phyloP scores from a whole-genome alignment of 306 rosid genomes.

The Cucurbita moschata region DNA sequence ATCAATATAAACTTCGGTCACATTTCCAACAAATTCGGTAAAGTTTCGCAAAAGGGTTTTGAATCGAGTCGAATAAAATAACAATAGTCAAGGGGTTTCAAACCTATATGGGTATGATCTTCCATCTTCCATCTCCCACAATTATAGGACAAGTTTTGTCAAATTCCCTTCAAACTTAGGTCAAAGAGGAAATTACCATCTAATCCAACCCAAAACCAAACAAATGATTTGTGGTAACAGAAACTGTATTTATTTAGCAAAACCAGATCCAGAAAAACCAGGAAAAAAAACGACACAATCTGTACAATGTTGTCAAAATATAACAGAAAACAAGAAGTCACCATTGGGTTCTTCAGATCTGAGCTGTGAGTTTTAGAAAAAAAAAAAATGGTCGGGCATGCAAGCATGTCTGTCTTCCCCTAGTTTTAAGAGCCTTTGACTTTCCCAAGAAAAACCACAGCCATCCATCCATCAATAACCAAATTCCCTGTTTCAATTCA shows the following conservation, averaged over 20 bases:
- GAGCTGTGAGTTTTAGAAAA: background rate
- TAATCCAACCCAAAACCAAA: background rate
- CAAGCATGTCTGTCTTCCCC: slow-evolving; percentile 8
- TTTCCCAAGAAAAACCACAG: slow-evolving; percentile 5
- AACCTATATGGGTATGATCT: background rate
- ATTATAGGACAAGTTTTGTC: background rate
- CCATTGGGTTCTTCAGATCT: background rate
- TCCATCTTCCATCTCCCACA: background rate
- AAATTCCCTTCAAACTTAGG: background rate
- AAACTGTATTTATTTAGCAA: background rate
- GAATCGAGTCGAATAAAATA: too few species aligned
- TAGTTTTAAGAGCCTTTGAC: slow-evolving; percentile 6
- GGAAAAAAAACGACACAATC: background rate
- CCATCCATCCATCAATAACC: slow-evolving; percentile 1
- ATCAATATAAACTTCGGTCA: too few species aligned
- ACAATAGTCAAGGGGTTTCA: background rate
- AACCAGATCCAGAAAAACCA: background rate
- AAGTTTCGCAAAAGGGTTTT: too few species aligned
- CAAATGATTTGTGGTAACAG: background rate
- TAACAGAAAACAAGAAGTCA: background rate
- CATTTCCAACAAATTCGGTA: too few species aligned
- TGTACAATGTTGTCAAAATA: background rate
- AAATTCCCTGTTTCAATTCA: background rate
- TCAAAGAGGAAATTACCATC: background rate
- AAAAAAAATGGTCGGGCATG: background rate